Conservation (phyloP, 2,329 filamentous ascomycete species). For the Metarhizium rileyi region DNA sequence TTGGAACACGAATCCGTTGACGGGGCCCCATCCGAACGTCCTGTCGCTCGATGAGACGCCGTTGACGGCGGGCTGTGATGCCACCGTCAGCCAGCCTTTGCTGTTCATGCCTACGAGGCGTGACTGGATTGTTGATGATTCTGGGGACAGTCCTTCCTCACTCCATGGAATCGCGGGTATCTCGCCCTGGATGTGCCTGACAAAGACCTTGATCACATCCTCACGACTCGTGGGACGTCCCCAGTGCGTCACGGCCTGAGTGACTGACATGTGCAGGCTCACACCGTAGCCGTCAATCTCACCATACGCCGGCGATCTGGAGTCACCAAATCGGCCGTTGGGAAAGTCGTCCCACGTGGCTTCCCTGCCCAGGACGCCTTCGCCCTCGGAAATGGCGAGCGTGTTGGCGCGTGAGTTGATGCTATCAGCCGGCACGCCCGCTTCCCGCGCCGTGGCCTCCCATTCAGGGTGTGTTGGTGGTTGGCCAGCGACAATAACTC, state of each 20-base stretch:
- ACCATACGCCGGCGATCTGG: conserved; percentile 84
- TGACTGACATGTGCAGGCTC: conserved; percentile 83
- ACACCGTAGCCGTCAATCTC: conserved; percentile 98
- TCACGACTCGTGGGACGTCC: conserved; percentile 58
- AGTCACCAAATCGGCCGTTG: conserved; percentile 91
- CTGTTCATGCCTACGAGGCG: conserved; percentile 68
- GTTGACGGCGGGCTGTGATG: conserved; percentile 89
- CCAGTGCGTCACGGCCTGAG: conserved; percentile 78
- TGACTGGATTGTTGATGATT: conserved; percentile 71
- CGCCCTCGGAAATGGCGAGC: conserved; percentile 86
- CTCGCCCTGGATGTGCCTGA: conserved; percentile 68
- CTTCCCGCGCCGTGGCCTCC: conserved; percentile 68
- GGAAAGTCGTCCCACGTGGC: conserved; percentile 99
- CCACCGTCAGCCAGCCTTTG: conserved; percentile 91
- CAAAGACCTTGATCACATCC: conserved; percentile 75
- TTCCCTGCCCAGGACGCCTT: conserved; percentile 80
- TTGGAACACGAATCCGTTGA: conserved; percentile 90
- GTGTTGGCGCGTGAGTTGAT: conserved; percentile 76
- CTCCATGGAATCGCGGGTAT: conserved; percentile 85
- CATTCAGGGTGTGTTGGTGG: conserved; percentile 50
- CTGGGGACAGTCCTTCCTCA: conserved; percentile 75
- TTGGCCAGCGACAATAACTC: conserved; percentile 66
- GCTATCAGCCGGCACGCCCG: conserved; percentile 61
- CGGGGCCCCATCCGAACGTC: conserved; percentile 88
- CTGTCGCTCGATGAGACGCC: conserved; percentile 66